Conservation (phyloP, 306 rosid genomes). For the Prunus mongolica region DNA sequence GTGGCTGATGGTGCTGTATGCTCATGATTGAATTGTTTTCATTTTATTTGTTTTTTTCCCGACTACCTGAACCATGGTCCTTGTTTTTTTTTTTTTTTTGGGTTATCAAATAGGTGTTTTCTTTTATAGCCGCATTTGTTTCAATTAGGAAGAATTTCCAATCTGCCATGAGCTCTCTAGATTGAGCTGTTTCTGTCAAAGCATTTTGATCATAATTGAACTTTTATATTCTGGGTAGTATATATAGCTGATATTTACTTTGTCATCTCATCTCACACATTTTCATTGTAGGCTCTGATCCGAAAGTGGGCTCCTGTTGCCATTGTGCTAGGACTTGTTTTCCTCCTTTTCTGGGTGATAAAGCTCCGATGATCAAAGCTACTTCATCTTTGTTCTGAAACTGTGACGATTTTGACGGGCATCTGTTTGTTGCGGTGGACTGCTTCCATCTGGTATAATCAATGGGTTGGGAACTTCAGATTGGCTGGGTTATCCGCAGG, state of each 20-base stretch:
- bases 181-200: background rate
- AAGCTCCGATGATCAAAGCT: conserved; percentile 76
- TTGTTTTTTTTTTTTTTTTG: background rate
- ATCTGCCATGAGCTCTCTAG: background rate
- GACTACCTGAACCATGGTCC: background rate
- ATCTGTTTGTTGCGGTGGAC: conserved; percentile 20
- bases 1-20: background rate
- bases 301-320: conserved; percentile 99
- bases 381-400: conserved; percentile 5
- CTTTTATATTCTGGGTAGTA: background rate
- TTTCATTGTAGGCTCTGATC: conserved; percentile 68
- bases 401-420: conserved; percentile 17
- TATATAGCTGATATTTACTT: background rate
- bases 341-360: conserved; percentile 91
- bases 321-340: conserved; percentile 92
- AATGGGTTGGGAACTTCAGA: background rate
- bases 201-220: background rate
- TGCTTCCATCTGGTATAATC: conserved; percentile 6
- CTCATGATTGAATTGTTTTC: background rate
- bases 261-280: background rate
- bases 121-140: background rate
- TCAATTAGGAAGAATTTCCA: background rate
- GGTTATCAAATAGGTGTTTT: background rate
- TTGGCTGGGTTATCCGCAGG: background rate
- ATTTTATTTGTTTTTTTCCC: too few relatives aligned